Base-by-base conservation (phyloP, 2,329 filamentous ascomycete species). In the Pseudogymnoascus sp. region DNA sequence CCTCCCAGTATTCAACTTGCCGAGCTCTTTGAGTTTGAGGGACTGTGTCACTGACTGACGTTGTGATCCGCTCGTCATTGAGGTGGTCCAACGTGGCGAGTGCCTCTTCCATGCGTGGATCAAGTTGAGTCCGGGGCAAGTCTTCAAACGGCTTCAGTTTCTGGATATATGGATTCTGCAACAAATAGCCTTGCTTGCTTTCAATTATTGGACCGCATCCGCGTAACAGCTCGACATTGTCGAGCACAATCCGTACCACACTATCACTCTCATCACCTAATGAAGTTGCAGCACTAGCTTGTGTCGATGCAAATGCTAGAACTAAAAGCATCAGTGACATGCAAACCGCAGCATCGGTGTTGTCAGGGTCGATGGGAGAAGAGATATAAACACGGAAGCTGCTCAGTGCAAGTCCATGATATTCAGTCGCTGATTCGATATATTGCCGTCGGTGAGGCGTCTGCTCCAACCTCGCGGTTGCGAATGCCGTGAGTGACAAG, bases 251-350 rank as follows among this genome's bases (percentile, higher is more conserved):
- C 13, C 56, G 61, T n/a, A 67, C 37, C 62, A 66, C 65, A 38
- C 59, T 59, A 2, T 29, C 10, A 2, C 10, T 29, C 11, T 31
- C 40, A 10, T 21, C 7, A 7, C 7, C 53, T 10, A 38, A 11
- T 17, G 56, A 29, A 10, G 3, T 50, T 50, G 15, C 26, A 17
- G 23, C 44, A 17, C 44, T 53, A 31, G 62, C 60, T 35, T 67
- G 65, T 15, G 65, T 59, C 15, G 66, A 67, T 5, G 66, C 66
- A 23, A 67, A 46, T 10, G 65, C 62, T 33, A 67, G 63, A 15
- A 63, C 61, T 62, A 66, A 65, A 2, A 67, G 38, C 53, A 67
- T 65, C n/a, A 66, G 42, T 6, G 66, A 67, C 17, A 65, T 66
- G 31, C 53, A 62, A 37, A 67, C 50, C n/a, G 62, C 61, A 11